Base-by-base conservation (phyloP, 169 alveolate genomes). In the Plasmodium cynomolgi region DNA sequence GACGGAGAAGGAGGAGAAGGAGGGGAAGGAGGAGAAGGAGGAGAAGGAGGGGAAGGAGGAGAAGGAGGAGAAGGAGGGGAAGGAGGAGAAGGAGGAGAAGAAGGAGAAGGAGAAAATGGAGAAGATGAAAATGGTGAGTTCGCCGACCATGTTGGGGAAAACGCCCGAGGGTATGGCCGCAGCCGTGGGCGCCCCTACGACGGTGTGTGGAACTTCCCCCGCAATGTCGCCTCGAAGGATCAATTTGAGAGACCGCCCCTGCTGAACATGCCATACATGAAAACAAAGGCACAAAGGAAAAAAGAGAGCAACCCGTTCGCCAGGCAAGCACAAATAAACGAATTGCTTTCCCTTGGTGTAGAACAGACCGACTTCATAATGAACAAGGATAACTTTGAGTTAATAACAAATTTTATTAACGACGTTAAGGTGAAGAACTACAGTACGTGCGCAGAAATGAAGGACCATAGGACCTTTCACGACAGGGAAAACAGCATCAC, bases 331-430 rank as follows among this genome's bases (percentile, higher is more conserved):
- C 31, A 31, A 11, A 56, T 33, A 68, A 56, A 88, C 15, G 33
- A 3, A 31, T 33, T 84, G 6, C 56, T 13, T 1, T 31, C 84
- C 13, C 26, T 73, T 26, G 58, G 23, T 8, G 47, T 23, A 33
- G 5, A 68, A 26, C 77, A 68, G 37, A 17, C 83, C 17, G n/a
- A 79, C n/a, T 56, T 34, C 34, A 80, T 80, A 37, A 39, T 54
- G n/a, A 62, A 39, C 11, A 39, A 88, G 15, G 54, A 50, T 37
- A 80, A 80, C 34, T 80, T 79, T 41, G 91, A 80, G 4, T 29
- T 80, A 62, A 88, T 88, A 13, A 80, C 72, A 41, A 88, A 88
- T 13, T 88, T 88, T 79, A 88, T 88, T 33, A 80, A 39, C 11
- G 83, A 80, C 8, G 83, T 90, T 34, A 81, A 81, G 79, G 83